phyloP scores from a whole-genome alignment of 345 rosid genomes.

The Citropsis articulata region DNA sequence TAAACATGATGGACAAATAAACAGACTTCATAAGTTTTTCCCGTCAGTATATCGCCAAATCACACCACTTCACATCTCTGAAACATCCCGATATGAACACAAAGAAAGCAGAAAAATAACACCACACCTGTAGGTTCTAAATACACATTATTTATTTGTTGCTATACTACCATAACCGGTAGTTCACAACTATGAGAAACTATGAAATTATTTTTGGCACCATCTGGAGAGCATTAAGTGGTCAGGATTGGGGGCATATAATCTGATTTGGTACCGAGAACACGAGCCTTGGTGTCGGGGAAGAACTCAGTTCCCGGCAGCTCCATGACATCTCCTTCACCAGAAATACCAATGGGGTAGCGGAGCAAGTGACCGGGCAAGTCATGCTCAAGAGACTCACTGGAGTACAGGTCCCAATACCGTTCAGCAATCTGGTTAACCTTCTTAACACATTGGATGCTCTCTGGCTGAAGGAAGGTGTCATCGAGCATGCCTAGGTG shows the following conservation, averaged over 20 bases:
- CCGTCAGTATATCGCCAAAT: conserved; percentile 11
- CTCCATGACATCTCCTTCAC: conserved; percentile 68
- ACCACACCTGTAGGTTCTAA: not conserved
- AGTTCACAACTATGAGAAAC: not conserved
- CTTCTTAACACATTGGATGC: conserved; percentile 55
- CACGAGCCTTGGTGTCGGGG: conserved; percentile 89
- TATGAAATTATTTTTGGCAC: not conserved
- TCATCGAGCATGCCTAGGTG: conserved; percentile 93
- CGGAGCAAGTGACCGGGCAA: conserved; percentile 92
- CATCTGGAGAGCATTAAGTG: conserved; percentile 35
- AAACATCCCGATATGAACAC: conserved; percentile 19
- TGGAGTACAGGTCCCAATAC: conserved; percentile 90
- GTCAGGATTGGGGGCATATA: conserved; percentile 95
- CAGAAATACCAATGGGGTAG: conserved; percentile 64
- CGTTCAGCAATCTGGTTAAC: conserved; percentile 81
- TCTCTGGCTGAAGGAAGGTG: conserved; percentile 71
- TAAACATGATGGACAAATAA: not conserved
- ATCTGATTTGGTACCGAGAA: conserved; percentile 85
- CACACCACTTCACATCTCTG: conserved; percentile 17
- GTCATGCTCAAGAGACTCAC: conserved; percentile 71
- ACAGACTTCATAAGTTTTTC: not conserved
- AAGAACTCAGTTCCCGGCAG: conserved; percentile 67
- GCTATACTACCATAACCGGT: not conserved
- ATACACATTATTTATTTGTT: conserved; percentile 19
- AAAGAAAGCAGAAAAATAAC: not conserved